Evolutionary conservation across 805 yeast genomes (phyloP), one percentile per base, ranked within the genome.

Genomic region (Wickerhamomyces chambardii): DNA sequence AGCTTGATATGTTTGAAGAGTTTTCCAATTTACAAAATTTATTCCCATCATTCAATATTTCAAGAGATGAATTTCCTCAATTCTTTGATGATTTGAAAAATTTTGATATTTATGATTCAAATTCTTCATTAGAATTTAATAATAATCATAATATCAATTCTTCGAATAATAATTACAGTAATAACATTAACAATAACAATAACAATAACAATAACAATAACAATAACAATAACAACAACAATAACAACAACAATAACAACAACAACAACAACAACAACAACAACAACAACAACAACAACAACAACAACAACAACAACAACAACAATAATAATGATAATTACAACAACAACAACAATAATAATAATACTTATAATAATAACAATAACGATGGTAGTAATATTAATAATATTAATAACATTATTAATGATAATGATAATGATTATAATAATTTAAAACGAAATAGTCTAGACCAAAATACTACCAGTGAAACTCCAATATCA

Each of bases 1-100:
- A 38, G 31, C 35, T 37, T 12, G 26, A 30, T 25, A 28, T 41
- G 17, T 36, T 46, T 17, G 48, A 46, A 17, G 54, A 50, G 30
- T 50, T 50, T 22, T 50, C 46, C 17, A 42, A 42, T 4, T 46
- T 50, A 32, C 55, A 50, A 16, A 53, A 49, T 17, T 27, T 48
- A 8, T 50, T 50, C 17, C 55, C 55, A 1, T 40, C 52, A 2
- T 40, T 48, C 19, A 24, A 24, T 24, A 31, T 37, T 3, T 30
- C 36, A 2, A 48, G 45, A 12, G 36, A 33, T 6, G 46, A 41
- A 8, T 35, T 44, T 1, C 44, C 48, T 2, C 35, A 46, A 3
- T 39, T 50, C 14, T 29, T 48, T 5, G 38, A 29, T 27, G 43
- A 40, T 14, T 34, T 43, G n/a, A n/a, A n/a, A 24, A 32, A 32